These are phyloP conservation scores for Rhodosporidiobolus odoratus DNA, from an alignment of 768 basidiomycete genomes.

Conservation along the genomic window DNA sequence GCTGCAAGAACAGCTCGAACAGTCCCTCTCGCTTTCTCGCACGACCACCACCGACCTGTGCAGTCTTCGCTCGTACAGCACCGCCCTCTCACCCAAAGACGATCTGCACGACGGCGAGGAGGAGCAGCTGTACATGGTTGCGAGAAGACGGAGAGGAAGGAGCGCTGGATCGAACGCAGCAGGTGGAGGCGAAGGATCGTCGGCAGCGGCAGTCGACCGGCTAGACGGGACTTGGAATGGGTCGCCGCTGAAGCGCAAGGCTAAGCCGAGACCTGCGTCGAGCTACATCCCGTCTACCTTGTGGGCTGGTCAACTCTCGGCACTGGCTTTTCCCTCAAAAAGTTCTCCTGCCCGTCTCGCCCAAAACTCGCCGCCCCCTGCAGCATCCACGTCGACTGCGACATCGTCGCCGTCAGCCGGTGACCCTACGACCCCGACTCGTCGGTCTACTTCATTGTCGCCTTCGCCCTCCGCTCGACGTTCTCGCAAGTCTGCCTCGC, in stretches of 20 bases:
- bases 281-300: not conserved
- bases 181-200: not conserved
- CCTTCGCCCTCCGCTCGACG: not conserved
- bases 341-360: not conserved
- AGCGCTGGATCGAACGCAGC: not conserved
- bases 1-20: not conserved
- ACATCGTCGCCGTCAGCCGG: not conserved
- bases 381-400: not conserved
- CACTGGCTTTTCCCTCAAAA: constrained; percentile 8
- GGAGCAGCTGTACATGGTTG: too few species aligned
- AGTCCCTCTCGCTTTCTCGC: not conserved
- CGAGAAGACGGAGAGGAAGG: too few species aligned
- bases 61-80: not conserved
- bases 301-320: constrained; percentile 18
- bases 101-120: not conserved
- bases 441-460: not conserved
- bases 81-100: not conserved
- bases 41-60: not conserved
- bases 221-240: not conserved
- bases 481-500: not conserved
- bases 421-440: not conserved
- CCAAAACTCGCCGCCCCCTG: not conserved
- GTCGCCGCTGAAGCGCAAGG: not conserved
- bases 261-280: constrained; percentile 1
- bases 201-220: not conserved